phyloP scores from a whole-genome alignment of 139 green algal genomes.

The Micractinium sp. region DNA sequence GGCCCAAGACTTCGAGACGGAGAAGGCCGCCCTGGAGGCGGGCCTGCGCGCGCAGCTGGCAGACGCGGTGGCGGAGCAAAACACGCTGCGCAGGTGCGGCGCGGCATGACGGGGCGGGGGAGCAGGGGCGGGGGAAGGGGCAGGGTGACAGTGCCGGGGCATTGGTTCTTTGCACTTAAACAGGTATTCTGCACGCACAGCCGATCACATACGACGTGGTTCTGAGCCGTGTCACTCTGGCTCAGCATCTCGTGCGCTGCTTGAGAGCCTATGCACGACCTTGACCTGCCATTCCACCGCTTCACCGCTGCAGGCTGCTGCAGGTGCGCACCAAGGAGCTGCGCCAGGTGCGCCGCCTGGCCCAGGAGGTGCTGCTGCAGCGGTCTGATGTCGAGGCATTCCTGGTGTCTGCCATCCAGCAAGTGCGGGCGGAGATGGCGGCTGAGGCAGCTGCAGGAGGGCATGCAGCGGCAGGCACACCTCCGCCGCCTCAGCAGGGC shows the following conservation, averaged over 20 bases:
- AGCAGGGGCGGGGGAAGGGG: no score
- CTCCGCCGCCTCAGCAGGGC: background rate
- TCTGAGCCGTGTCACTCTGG: background rate
- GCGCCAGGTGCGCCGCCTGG: conserved; percentile 77
- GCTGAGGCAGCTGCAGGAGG: background rate
- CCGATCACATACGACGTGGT: no score
- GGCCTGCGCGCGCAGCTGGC: conserved; percentile 41
- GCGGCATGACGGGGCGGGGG: no score
- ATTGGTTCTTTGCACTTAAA: no score
- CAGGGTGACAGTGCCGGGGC: no score
- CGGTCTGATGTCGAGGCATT: conserved; percentile 91
- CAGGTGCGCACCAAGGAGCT: conserved; percentile 81
- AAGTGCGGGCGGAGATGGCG: conserved; percentile 47
- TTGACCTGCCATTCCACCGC: background rate
- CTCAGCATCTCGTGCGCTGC: background rate
- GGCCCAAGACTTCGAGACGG: conserved; percentile 47
- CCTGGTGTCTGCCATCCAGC: conserved; percentile 79
- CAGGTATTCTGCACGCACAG: no score
- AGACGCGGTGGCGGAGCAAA: conserved; percentile 61
- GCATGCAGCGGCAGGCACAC: background rate
- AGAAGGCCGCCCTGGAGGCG: conserved; percentile 48
- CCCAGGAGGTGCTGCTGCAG: conserved; percentile 86
- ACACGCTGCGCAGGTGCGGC: conserved; percentile 27
- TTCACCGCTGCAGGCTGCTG: conserved; percentile 43
- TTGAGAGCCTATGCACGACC: background rate